A percentile compares a stretch with the other conserved stretches of the same genome.
Evolutionary conservation across 768 basidiomycete species (phyloP).

Genomic region (Pleurotus giganteus): DNA sequence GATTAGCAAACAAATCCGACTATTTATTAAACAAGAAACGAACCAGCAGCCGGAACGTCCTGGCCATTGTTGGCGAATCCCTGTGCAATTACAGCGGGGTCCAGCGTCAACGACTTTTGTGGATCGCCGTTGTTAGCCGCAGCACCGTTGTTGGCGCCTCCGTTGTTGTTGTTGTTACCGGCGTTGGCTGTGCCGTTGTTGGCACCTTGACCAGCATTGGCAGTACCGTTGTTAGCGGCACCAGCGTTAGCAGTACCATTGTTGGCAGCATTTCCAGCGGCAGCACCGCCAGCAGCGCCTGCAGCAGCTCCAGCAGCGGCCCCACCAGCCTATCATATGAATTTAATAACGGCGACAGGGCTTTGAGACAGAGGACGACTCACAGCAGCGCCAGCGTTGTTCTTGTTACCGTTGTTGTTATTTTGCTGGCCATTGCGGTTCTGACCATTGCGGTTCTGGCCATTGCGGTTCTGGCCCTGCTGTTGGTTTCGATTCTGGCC

Average conservation of each 20-base stretch:
- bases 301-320: slow-evolving; percentile 24
- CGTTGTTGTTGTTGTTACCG: slow-evolving; percentile 1
- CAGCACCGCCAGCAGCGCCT: slow-evolving; percentile 13
- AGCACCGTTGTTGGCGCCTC: slow-evolving; percentile 16
- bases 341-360: neutral
- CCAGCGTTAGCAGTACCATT: neutral
- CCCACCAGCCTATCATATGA: neutral
- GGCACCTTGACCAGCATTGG: neutral
- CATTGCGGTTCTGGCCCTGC: neutral
- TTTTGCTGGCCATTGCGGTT: neutral
- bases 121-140: slow-evolving; percentile 30
- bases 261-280: neutral
- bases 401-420: neutral
- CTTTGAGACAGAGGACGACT: neutral
- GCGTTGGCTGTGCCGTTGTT: neutral
- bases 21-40: slow-evolving; percentile 33
- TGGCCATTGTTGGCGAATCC: slow-evolving; percentile 59
- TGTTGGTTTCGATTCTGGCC: slow-evolving; percentile 4
- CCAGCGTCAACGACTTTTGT: slow-evolving; percentile 43
- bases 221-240: neutral
- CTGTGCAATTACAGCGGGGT: slow-evolving; percentile 47
- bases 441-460: slow-evolving; percentile 2
- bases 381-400: slow-evolving; percentile 1
- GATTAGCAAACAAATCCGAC: slow-evolving; percentile 15
- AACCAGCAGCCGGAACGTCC: slow-evolving; percentile 26